Conservation (phyloP, 768 basidiomycete genomes). For the Boletus subcaerulescens region DNA sequence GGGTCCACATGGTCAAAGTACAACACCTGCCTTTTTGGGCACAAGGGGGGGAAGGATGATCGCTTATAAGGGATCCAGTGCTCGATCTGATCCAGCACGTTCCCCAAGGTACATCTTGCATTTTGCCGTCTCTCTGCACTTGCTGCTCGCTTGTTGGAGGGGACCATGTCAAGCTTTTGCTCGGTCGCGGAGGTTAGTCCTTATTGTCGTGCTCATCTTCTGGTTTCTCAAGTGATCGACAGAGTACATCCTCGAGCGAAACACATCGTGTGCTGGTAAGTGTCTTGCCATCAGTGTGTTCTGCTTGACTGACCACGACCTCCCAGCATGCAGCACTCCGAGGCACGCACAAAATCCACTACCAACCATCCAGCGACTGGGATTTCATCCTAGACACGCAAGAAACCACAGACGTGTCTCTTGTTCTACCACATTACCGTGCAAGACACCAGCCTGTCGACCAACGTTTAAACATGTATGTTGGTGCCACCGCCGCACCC, state of each 20-base stretch:
- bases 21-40: constrained; percentile 32
- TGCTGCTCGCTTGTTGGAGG: constrained; percentile 1
- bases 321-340: constrained; percentile 30
- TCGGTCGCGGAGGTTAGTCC: constrained; percentile 30
- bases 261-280: constrained; percentile 16
- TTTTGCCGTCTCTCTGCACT: background rate
- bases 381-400: constrained; percentile 61
- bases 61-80: constrained; percentile 10
- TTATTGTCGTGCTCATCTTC: background rate
- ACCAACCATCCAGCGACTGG: constrained; percentile 56
- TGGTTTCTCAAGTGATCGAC: constrained; percentile 8
- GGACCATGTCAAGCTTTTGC: constrained; percentile 24
- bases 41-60: constrained; percentile 21
- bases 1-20: constrained; percentile 16
- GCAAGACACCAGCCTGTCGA: constrained; percentile 69
- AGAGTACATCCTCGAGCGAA: constrained; percentile 26
- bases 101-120: constrained; percentile 2
- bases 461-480: constrained; percentile 69
- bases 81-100: background rate
- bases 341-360: constrained; percentile 65
- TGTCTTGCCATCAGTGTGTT: background rate
- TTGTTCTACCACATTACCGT: constrained; percentile 76
- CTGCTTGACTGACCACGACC: constrained; percentile 1
- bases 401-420: constrained; percentile 57
- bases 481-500: constrained; percentile 48